Conservation (phyloP, 2,329 filamentous ascomycete species). For the Aspergillus sp. region DNA sequence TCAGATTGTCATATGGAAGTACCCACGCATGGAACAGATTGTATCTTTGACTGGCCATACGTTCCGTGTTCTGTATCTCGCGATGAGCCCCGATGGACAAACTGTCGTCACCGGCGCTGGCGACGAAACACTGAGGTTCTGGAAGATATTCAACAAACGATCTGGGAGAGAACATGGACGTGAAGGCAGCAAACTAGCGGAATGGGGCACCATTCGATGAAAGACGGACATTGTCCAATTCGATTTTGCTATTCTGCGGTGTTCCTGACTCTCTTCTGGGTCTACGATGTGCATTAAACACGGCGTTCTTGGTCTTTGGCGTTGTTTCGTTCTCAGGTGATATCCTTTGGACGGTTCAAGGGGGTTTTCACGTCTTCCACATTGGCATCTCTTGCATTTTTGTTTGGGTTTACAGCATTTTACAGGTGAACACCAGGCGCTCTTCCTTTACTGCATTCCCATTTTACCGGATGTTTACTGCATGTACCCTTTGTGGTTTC, state of each 20-base stretch:
- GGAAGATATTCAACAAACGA: constrained; percentile 89
- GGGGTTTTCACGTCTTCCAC: constrained; percentile 15
- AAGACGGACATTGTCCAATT: not conserved
- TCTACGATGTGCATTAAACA: constrained; percentile 28
- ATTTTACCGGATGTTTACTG: constrained; percentile 14
- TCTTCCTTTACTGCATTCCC: constrained; percentile 5
- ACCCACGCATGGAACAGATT: constrained; percentile 95
- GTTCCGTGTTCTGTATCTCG: constrained; percentile 90
- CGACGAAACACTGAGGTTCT: constrained; percentile 93
- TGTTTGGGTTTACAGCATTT: constrained; percentile 16
- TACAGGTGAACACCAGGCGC: constrained; percentile 12
- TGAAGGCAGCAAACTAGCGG: constrained; percentile 61
- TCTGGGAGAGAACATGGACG: constrained; percentile 65
- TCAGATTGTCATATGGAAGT: constrained; percentile 99
- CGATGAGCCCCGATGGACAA: constrained; percentile 94
- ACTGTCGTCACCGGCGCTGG: constrained; percentile 93
- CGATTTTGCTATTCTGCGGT: constrained; percentile 8
- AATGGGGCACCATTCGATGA: constrained; percentile 77
- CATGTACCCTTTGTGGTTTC: constrained; percentile 9
- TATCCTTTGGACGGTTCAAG: constrained; percentile 15
- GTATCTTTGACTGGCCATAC: constrained; percentile 94
- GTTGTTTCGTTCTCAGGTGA: constrained; percentile 12
- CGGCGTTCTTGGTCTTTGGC: constrained; percentile 26
- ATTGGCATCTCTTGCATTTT: constrained; percentile 28
- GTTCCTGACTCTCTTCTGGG: constrained; percentile 7